These are phyloP conservation scores for Venturiaceae sp. DNA, from an alignment of 2,329 filamentous ascomycete species.

Conservation along the genomic window DNA sequence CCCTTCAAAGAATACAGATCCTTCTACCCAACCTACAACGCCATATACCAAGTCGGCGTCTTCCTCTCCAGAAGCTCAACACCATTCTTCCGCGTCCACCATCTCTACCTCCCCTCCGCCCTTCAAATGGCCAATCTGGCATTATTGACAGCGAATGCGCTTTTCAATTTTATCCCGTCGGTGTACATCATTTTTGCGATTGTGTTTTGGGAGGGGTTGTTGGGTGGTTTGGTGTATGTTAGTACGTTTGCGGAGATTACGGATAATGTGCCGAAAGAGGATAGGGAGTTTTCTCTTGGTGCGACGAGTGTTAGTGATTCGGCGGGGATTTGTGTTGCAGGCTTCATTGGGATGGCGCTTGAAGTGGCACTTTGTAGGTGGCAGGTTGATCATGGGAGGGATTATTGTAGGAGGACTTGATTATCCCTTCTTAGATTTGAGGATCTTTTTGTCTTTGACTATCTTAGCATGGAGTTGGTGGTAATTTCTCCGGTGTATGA, in stretches of 20 bases:
- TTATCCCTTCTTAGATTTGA: not conserved
- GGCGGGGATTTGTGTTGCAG: constrained; percentile 79
- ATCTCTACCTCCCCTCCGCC: constrained; percentile 71
- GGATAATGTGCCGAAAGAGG: constrained; percentile 64
- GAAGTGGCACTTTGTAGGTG: constrained; percentile 75
- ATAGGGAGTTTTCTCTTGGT: constrained; percentile 83
- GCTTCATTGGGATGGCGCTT: constrained; percentile 71
- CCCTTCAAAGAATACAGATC: constrained; percentile 75
- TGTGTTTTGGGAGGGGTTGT: constrained; percentile 87
- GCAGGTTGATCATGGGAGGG: constrained; percentile 71
- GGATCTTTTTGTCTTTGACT: not conserved
- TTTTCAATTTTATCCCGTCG: constrained; percentile 72
- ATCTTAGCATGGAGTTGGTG: not conserved
- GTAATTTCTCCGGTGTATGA: not conserved
- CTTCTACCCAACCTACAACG: constrained; percentile 92
- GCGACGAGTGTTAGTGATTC: constrained; percentile 91
- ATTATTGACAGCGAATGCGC: constrained; percentile 63
- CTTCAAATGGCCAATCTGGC: constrained; percentile 73
- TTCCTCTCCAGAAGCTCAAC: constrained; percentile 90
- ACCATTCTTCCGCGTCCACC: constrained; percentile 72
- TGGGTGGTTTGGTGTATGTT: constrained; percentile 89
- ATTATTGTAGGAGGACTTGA: constrained; percentile 33
- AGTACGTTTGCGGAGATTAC: constrained; percentile 94
- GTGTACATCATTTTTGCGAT: constrained; percentile 80
- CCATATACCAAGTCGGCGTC: constrained; percentile 90